Evolutionary conservation across 495 filamentous ascomycete genomes (phyloP).

Genomic region (Talaromyces stipitatus): DNA sequence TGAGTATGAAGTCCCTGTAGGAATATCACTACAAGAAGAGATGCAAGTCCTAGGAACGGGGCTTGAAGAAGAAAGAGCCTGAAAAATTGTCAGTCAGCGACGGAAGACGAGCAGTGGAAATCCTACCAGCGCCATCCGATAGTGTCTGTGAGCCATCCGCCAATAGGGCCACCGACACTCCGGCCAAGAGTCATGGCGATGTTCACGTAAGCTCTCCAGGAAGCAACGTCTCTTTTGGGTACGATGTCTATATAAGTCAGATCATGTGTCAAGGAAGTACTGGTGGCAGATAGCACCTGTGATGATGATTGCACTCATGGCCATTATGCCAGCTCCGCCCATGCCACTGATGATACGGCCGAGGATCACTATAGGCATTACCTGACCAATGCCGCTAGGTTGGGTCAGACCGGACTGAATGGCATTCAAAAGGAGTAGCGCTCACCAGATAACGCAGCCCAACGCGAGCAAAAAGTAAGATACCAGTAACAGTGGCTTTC

Average conservation of each 20-base stretch:
- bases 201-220: constrained; percentile 61
- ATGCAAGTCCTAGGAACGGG: constrained; percentile 46
- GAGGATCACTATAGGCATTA: constrained; percentile 46
- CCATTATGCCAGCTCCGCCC: constrained; percentile 50
- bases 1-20: not conserved
- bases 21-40: not conserved
- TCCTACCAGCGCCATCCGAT: constrained; percentile 3
- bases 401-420: not conserved
- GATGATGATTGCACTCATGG: constrained; percentile 52
- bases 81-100: constrained; percentile 4
- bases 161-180: constrained; percentile 56
- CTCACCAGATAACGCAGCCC: constrained; percentile 34
- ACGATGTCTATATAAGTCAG: constrained; percentile 44
- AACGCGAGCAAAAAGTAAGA: constrained; percentile 36
- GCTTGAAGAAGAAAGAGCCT: constrained; percentile 57
- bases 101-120: not conserved
- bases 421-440: not conserved
- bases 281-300: constrained; percentile 32
- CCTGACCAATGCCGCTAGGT: constrained; percentile 40
- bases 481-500: constrained; percentile 28
- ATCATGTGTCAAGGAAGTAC: not conserved
- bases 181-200: constrained; percentile 55
- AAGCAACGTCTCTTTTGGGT: constrained; percentile 57
- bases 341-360: constrained; percentile 53
- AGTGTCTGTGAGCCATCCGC: constrained; percentile 56